A percentile compares a stretch with the other conserved stretches of the same genome.
Evolutionary conservation across 2,329 filamentous ascomycete genomes (phyloP).

Genomic region (Endoconidiophora polonica): DNA sequence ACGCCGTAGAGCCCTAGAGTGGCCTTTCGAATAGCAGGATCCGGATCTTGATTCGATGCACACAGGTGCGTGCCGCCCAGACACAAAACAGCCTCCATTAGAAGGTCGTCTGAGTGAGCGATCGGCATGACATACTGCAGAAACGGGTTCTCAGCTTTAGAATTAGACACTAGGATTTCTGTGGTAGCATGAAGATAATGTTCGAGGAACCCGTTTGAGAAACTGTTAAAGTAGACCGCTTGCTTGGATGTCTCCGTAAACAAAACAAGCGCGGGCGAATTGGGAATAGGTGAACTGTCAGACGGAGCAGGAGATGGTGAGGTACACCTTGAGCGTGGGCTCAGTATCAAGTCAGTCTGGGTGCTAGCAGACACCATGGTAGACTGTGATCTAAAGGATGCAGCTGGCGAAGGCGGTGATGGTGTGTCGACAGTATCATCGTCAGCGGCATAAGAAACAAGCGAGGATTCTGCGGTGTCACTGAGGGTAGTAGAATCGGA

Average conservation of each 20-base stretch:
- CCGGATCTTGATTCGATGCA: conserved; percentile 11
- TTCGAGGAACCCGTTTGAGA: conserved; percentile 12
- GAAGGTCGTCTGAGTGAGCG: conserved; percentile 9
- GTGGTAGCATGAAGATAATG: conserved; percentile 12
- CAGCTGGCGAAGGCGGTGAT: neutral
- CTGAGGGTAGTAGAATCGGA: neutral
- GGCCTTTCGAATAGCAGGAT: conserved; percentile 7
- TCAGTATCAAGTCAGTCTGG: conserved; percentile 5
- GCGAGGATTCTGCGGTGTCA: neutral
- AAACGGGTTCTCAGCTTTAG: conserved; percentile 11
- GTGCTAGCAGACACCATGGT: conserved; percentile 7
- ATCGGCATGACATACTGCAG: conserved; percentile 12
- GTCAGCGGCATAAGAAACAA: too few species aligned
- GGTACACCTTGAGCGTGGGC: neutral
- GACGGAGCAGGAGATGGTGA: neutral
- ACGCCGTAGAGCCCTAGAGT: conserved; percentile 9
- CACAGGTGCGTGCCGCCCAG: conserved; percentile 11
- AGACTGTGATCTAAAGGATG: neutral
- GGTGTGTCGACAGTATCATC: neutral
- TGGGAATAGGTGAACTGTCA: conserved; percentile 1
- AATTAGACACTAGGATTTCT: conserved; percentile 12
- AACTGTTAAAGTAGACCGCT: conserved; percentile 4
- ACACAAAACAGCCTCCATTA: conserved; percentile 12
- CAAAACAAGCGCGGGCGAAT: conserved; percentile 4
- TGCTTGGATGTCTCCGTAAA: conserved; percentile 5